These are phyloP conservation scores for Sophora flavescens DNA, from an alignment of 306 rosid genomes.

Conservation along the genomic window DNA sequence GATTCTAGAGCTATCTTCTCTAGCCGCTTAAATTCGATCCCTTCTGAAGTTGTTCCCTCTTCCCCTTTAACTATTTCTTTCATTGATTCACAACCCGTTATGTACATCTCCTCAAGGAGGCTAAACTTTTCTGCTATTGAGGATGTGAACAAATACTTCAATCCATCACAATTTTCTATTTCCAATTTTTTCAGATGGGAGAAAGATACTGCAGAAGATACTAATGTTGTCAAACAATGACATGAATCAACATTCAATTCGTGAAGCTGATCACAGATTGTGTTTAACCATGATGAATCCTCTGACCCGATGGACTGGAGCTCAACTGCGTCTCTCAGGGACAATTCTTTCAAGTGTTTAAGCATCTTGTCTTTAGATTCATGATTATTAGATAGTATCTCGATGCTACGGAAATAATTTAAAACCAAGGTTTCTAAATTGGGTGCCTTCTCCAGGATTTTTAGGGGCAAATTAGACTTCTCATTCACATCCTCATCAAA, in stretches of 20 bases:
- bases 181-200: too few relatives aligned
- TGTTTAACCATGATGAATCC: background rate
- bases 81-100: too few relatives aligned
- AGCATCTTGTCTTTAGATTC: background rate
- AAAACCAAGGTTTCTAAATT: background rate
- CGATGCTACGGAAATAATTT: accelerated
- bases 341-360: background rate
- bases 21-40: too few relatives aligned
- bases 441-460: background rate
- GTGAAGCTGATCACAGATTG: background rate
- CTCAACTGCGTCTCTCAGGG: accelerated
- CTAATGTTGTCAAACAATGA: conserved; percentile 21
- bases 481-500: background rate
- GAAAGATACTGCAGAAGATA: background rate
- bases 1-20: too few relatives aligned
- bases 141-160: too few relatives aligned
- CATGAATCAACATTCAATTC: accelerated
- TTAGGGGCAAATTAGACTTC: background rate
- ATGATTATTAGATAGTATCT: background rate
- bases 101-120: too few relatives aligned
- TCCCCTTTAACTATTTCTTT: too few relatives aligned
- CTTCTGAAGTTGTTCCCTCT: too few relatives aligned
- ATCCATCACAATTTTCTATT: too few relatives aligned
- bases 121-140: too few relatives aligned
- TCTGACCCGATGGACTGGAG: conserved; percentile 22